Evolutionary conservation across 257 asterid genomes (phyloP), one percentile per base, ranked within the genome.

Genomic region (Phtheirospermum japonicum): DNA sequence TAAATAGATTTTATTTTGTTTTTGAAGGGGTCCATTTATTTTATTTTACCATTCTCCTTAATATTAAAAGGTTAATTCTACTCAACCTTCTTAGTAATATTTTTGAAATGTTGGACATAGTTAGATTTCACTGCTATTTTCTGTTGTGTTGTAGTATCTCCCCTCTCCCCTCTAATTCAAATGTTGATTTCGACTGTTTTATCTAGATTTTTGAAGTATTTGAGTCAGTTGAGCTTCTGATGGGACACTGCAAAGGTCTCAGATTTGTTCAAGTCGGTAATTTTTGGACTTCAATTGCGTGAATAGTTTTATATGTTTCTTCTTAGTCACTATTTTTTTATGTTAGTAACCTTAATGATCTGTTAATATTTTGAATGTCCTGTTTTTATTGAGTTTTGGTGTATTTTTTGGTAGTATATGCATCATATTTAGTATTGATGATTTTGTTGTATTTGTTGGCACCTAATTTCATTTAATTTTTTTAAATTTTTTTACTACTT

Each of bases 221-320:
- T 83, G 99, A 97, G 36, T 90, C 94, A 20, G 97, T 93, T 54
- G 99, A 93, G 83, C 95, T 93, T 61, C 95, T 93, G 77, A 86
- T 97, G 7, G 99, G 97, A 56, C 97, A 89, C 66, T 93, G 99
- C 88, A 89, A 93, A 83, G 99, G 99, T 69, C 89, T 93, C 73
- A 97, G 99, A 73, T 93, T 93, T 85, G 81, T 93, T 76, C 99
- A 93, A 73, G 99, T 93, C 76, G 20, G 99, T 87, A 76, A 77
- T 73, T 66, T 66, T 48, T 46, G 31, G 40, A 48, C 48, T 65
- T 37, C 23, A 28, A 67, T 51, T 51, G 36, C 17, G 30, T 57
- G 14, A 18, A n/a, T 46, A 13, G 10, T 19, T 49, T 9, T 59
- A 13, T 56, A 7, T 65, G 30, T 56, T 52, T 54, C 45, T 46